phyloP scores from a whole-genome alignment of 352 stramenopile species.

The Globisporangium yorkense region DNA sequence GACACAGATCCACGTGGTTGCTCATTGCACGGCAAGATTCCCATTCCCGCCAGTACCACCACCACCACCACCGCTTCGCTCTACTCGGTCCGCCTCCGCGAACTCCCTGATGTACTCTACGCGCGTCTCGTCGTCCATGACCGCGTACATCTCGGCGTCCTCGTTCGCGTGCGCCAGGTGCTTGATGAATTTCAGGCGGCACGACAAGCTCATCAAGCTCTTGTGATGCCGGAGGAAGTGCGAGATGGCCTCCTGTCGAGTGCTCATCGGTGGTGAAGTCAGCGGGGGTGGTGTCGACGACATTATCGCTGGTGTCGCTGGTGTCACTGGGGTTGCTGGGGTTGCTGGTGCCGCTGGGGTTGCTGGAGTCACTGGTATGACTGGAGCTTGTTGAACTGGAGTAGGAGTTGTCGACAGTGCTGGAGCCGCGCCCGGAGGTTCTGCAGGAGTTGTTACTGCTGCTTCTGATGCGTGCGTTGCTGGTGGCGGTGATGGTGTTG shows the following conservation, averaged over 20 bases:
- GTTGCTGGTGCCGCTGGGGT: neutral
- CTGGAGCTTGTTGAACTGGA: too few relatives aligned
- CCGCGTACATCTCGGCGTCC: constrained; percentile 38
- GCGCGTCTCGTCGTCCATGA: constrained; percentile 40
- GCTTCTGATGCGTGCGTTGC: too few relatives aligned
- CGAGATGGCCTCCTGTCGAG: constrained; percentile 25
- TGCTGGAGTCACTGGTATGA: neutral
- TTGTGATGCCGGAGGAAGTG: constrained; percentile 43
- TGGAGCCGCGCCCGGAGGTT: too few relatives aligned
- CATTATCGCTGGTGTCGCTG: neutral
- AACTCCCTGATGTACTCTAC: constrained; percentile 49
- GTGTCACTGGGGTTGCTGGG: neutral
- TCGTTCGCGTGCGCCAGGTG: constrained; percentile 26
- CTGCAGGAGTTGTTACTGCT: neutral
- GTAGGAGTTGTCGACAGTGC: too few relatives aligned
- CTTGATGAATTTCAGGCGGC: constrained; percentile 31
- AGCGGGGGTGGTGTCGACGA: neutral
- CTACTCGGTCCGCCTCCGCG: neutral
- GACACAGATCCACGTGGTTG: too few relatives aligned
- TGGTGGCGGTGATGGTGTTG: neutral
- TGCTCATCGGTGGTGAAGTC: constrained; percentile 10
- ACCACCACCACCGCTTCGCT: neutral
- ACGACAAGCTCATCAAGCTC: constrained; percentile 21
- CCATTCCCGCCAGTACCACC: too few relatives aligned
- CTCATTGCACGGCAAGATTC: too few relatives aligned